A percentile compares a stretch with the other conserved stretches of the same genome.
These are phyloP conservation scores for Ogataea parapolymorpha DNA, from an alignment of 805 yeast genomes.

Conservation along the genomic window DNA sequence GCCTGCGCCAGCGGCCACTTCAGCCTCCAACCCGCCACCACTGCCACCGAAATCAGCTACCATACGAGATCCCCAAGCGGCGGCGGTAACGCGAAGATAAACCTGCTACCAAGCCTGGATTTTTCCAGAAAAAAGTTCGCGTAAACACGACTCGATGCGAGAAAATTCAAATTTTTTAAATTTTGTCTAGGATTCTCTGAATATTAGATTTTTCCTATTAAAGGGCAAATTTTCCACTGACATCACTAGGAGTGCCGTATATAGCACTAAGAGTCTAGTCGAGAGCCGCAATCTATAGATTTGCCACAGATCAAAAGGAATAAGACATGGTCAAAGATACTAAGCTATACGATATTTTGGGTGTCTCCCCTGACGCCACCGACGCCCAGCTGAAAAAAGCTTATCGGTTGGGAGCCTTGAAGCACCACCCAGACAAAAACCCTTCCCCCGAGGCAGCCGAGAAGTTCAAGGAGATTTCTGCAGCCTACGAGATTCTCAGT, in stretches of 20 bases:
- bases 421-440: constrained; percentile 81
- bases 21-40: not conserved
- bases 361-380: constrained; percentile 65
- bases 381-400: constrained; percentile 77
- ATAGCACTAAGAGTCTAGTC: not conserved
- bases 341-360: constrained; percentile 69
- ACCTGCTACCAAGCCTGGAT: constrained; percentile 7
- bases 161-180: constrained; percentile 13
- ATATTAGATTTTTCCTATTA: not conserved
- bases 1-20: not conserved
- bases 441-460: constrained; percentile 91
- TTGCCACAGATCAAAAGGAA: not conserved
- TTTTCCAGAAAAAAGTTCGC: constrained; percentile 15
- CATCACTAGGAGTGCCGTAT: not conserved
- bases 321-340: constrained; percentile 75
- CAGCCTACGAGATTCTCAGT: constrained; percentile 83
- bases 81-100: not conserved
- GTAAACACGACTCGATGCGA: constrained; percentile 12
- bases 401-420: constrained; percentile 76
- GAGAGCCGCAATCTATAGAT: not conserved
- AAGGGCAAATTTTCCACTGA: constrained; percentile 1
- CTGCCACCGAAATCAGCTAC: not conserved
- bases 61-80: not conserved
- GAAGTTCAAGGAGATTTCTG: constrained; percentile 85
- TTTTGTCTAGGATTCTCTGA: constrained; percentile 8